Percentiles rank a stretch among this genome's conserved stretches.
Evolutionary conservation across 768 basidiomycete species (phyloP).

Genomic region (Amanita fuliginea): DNA sequence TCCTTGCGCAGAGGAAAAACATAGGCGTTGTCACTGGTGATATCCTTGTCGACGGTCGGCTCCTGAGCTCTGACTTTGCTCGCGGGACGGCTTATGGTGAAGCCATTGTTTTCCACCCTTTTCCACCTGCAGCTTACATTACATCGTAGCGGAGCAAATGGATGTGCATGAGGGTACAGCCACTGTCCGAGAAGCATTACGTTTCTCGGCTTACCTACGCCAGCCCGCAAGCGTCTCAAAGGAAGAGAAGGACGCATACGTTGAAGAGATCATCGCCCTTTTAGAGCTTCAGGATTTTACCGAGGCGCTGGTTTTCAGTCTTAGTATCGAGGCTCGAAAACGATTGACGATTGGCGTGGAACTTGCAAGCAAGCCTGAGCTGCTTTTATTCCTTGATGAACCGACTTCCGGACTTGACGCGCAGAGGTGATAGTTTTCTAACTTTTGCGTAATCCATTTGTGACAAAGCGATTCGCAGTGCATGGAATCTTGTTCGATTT

Average conservation of each 20-base stretch:
- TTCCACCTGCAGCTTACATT: conserved; percentile 14
- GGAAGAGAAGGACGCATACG: conserved; percentile 70
- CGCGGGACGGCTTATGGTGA: conserved; percentile 69
- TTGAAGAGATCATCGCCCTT: conserved; percentile 76
- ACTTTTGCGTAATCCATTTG: no score
- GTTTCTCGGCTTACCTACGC: conserved; percentile 77
- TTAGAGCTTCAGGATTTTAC: conserved; percentile 77
- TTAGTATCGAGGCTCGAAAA: conserved; percentile 65
- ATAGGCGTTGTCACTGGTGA: conserved; percentile 58
- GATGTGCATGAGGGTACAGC: conserved; percentile 77
- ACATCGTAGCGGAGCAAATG: conserved; percentile 59
- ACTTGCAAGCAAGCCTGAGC: conserved; percentile 78
- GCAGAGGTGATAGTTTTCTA: conserved; percentile 20
- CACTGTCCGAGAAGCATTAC: conserved; percentile 77
- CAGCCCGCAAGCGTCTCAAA: conserved; percentile 58
- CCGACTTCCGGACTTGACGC: conserved; percentile 35
- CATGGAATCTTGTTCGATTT: conserved; percentile 78
- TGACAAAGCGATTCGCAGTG: conserved; percentile 14
- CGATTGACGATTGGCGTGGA: conserved; percentile 89
- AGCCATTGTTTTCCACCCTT: conserved; percentile 13
- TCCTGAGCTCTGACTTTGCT: conserved; percentile 42
- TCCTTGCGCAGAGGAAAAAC: conserved; percentile 61
- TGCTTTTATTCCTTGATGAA: conserved; percentile 23
- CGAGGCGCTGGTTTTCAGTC: conserved; percentile 69
- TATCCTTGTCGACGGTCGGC: conserved; percentile 54